phyloP scores from a whole-genome alignment of 2,329 filamentous ascomycete species.

The Cladosporium austrohemisphaericum region DNA sequence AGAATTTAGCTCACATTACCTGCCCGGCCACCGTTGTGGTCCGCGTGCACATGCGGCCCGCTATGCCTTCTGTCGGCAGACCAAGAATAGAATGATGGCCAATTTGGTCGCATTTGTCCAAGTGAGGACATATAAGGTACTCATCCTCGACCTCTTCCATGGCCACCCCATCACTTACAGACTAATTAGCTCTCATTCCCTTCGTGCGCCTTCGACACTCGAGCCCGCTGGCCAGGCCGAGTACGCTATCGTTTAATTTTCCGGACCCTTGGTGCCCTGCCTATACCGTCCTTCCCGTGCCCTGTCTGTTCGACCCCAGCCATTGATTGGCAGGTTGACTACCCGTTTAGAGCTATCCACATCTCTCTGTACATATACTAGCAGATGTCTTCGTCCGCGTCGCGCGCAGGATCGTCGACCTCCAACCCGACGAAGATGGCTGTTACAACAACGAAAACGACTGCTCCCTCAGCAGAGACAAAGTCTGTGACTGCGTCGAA shows the following conservation, averaged over 20 bases:
- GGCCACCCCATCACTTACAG: constrained; percentile 38
- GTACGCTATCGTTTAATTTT: constrained; percentile 41
- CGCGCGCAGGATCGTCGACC: constrained; percentile 40
- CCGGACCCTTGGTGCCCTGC: constrained; percentile 28
- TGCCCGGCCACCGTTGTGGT: constrained; percentile 11
- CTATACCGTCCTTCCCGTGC: constrained; percentile 25
- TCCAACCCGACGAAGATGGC: constrained; percentile 46
- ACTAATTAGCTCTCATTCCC: constrained; percentile 46
- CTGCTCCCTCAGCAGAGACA: constrained; percentile 50
- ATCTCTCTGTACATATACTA: constrained; percentile 40
- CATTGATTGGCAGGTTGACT: constrained; percentile 25
- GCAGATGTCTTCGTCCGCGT: constrained; percentile 44
- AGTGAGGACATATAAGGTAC: constrained; percentile 48
- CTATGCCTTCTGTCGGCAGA: constrained; percentile 17
- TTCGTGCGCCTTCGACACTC: constrained; percentile 33
- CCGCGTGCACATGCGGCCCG: constrained; percentile 8
- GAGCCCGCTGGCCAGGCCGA: constrained; percentile 47
- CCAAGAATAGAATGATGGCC: constrained; percentile 47
- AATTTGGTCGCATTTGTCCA: constrained; percentile 39
- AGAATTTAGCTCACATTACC: constrained; percentile 15
- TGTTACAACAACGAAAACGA: constrained; percentile 31
- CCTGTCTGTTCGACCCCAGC: constrained; percentile 27
- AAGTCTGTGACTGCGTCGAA: constrained; percentile 62
- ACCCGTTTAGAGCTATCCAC: constrained; percentile 23
- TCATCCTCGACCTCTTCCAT: constrained; percentile 29